These are phyloP conservation scores for Hanseniaspora thailandica DNA, from an alignment of 805 yeast species.

Conservation along the genomic window DNA sequence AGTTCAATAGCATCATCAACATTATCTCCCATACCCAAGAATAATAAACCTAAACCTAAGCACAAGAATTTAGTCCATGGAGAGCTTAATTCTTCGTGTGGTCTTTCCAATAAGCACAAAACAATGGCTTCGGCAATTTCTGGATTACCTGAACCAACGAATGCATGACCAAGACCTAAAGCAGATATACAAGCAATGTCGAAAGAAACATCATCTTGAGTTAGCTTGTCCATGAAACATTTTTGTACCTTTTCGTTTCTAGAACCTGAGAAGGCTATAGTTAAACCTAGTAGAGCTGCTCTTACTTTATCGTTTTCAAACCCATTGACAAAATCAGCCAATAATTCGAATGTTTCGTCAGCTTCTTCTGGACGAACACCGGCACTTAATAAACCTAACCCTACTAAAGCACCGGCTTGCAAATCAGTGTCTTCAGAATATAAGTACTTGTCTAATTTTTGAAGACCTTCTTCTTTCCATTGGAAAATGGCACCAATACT, in stretches of 20 bases:
- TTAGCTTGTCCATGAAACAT: conserved; percentile 25
- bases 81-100: conserved; percentile 59
- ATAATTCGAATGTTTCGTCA: conserved; percentile 64
- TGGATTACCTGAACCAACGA: conserved; percentile 92
- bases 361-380: conserved; percentile 87
- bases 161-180: conserved; percentile 82
- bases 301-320: conserved; percentile 53
- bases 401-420: conserved; percentile 92
- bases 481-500: conserved; percentile 78
- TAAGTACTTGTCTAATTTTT: conserved; percentile 74
- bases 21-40: conserved; percentile 87
- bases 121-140: conserved; percentile 86
- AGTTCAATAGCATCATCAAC: conserved; percentile 91
- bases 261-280: conserved; percentile 91
- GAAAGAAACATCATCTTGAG: conserved; percentile 51
- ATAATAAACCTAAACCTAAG: conserved; percentile 79
- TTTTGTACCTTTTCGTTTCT: conserved; percentile 72
- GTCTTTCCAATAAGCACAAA: conserved; percentile 81
- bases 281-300: conserved; percentile 81
- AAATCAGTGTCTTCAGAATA: conserved; percentile 77
- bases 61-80: conserved; percentile 87
- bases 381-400: conserved; percentile 83
- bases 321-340: conserved; percentile 70
- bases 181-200: conserved; percentile 81
- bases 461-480: conserved; percentile 91